Base-by-base conservation (phyloP, 371 early-diverging fungal genomes). In the Mucor plumbeus region DNA sequence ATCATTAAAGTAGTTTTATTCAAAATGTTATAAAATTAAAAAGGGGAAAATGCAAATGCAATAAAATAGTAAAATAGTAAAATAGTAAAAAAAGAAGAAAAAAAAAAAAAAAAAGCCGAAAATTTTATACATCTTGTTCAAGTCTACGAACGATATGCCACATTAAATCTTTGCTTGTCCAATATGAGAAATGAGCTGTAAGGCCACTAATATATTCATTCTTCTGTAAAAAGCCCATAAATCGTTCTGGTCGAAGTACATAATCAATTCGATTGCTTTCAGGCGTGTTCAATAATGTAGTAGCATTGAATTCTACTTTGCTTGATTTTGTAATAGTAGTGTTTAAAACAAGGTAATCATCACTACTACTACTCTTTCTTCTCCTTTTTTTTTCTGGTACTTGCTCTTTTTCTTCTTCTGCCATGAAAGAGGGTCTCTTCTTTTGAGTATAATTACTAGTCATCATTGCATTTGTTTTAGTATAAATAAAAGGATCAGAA, bases 141-240 rank as follows among this genome's bases (percentile, higher is more conserved):
- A 70, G 62, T 61, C 66, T 65, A 62, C 65, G 66, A 15, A 84
- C 73, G 13, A 84, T 75, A 69, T 84, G 84, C 84, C 84, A 84
- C 50, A 81, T 56, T 13, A 84, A 63, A 70, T 84, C 84, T 48
- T 76, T 78, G 62, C 77, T 75, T 13, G 76, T 77, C 84, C 84
- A 84, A 59, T 84, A 84, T 15, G 82, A 84, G 63, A 84, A 84
- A 63, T 84, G 84, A 1, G 82, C 84, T 31, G 82, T 73, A 3
- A 84, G 48, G 0, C 82, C 82, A 11, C 78, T 76, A 7, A 84
- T 33, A 48, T 84, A 84, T 4, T 43, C 38, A 40, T 83, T 80
- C 50, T 80, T 83, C 0, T 63, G 62, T 21, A 84, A 68, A 67
- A 72, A 73, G 44, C 80, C 77, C 76, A 80, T 71, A 38, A 78